A percentile compares a stretch with the other conserved stretches of the same genome.
Conservation (phyloP, 108 stramenopile genomes). For the Fragilaria crotonensis region DNA sequence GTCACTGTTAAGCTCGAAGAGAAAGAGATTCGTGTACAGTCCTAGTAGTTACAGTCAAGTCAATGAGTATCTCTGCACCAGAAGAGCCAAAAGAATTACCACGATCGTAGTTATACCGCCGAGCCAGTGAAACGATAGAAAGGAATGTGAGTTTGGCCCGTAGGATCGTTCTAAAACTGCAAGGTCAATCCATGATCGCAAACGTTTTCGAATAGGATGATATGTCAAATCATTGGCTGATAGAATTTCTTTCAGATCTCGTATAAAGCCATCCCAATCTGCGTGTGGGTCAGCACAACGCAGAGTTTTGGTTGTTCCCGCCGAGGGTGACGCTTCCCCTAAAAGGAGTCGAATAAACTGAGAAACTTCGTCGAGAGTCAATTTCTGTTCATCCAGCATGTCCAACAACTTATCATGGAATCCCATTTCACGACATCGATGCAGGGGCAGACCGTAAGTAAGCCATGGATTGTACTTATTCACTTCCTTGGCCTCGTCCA, state of each 20-base stretch:
- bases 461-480: conserved; percentile 60
- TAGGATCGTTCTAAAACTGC: neutral
- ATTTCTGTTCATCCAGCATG: conserved; percentile 59
- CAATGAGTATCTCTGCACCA: too few relatives aligned
- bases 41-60: too few relatives aligned
- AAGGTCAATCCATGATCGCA: conserved; percentile 16
- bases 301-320: conserved; percentile 3
- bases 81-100: too few relatives aligned
- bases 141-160: too few relatives aligned
- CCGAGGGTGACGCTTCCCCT: conserved; percentile 27
- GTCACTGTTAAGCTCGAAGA: too few relatives aligned
- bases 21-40: too few relatives aligned
- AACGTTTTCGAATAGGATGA: conserved; percentile 19
- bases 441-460: conserved; percentile 50
- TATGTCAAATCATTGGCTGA: conserved; percentile 26
- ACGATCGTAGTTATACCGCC: too few relatives aligned
- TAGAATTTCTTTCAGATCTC: conserved; percentile 2
- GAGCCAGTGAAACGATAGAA: too few relatives aligned
- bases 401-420: conserved; percentile 47
- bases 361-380: conserved; percentile 49
- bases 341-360: conserved; percentile 18
- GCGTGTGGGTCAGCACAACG: conserved; percentile 35
- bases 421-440: conserved; percentile 69
- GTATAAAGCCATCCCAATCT: conserved; percentile 29
- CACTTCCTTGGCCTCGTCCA: conserved; percentile 66